phyloP scores from a whole-genome alignment of 108 stramenopile species.

The Skeletonema grethae region DNA sequence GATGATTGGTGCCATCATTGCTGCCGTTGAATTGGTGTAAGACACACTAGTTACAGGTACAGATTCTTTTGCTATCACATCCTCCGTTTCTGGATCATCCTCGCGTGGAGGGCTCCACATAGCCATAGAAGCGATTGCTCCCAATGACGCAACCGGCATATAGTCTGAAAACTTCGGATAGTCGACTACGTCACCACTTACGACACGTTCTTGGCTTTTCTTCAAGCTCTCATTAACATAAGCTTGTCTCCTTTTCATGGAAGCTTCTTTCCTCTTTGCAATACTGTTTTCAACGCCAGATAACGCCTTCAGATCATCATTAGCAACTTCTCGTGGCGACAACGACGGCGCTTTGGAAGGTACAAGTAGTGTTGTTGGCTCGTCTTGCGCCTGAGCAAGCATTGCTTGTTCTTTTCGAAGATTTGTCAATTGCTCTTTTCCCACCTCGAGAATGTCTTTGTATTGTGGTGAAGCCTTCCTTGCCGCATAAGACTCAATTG shows the following conservation, averaged over 20 bases:
- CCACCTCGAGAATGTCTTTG: background rate
- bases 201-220: background rate
- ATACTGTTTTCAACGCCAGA: background rate
- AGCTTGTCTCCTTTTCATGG: conserved; percentile 5
- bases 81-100: background rate
- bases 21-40: conserved; percentile 23
- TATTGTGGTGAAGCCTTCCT: background rate
- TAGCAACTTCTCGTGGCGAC: background rate
- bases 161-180: background rate
- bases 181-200: background rate
- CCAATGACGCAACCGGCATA: background rate
- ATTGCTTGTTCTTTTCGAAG: conserved; percentile 4
- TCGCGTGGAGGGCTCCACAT: conserved; percentile 18
- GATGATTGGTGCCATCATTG: background rate
- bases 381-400: background rate
- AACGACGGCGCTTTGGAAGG: background rate
- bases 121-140: conserved; percentile 12
- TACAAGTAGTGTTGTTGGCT: background rate
- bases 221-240: conserved; percentile 3
- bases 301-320: background rate
- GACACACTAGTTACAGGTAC: conserved; percentile 12
- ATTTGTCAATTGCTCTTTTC: conserved; percentile 2
- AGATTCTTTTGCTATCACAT: background rate
- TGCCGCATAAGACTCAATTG: conserved; percentile 6
- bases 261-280: background rate